Evolutionary conservation across 108 stramenopile species (phyloP).

Genomic region (Conticribra weissflogii): DNA sequence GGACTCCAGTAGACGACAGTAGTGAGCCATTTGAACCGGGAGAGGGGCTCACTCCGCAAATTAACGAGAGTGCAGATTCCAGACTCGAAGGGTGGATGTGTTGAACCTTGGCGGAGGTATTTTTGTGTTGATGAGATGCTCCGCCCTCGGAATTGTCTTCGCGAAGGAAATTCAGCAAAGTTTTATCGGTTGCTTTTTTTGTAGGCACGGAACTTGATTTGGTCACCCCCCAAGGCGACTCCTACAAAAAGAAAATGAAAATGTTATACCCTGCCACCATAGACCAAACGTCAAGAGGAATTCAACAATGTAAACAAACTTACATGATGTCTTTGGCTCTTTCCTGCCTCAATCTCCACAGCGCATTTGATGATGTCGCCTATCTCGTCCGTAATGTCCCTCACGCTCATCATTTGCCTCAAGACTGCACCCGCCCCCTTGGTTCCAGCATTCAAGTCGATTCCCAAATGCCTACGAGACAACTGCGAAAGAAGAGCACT

Average conservation of each 20-base stretch:
- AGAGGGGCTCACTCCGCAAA: conserved; percentile 80
- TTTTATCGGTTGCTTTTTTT: conserved; percentile 53
- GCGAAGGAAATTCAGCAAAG: conserved; percentile 52
- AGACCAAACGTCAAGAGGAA: too few relatives aligned
- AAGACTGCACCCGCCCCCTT: conserved; percentile 73
- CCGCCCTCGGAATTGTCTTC: conserved; percentile 8
- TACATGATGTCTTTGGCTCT: conserved; percentile 62
- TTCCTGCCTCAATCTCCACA: conserved; percentile 86
- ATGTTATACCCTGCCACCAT: not conserved
- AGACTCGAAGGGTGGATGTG: conserved; percentile 80
- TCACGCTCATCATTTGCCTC: conserved; percentile 82
- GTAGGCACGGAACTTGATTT: conserved; percentile 23
- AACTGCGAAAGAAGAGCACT: conserved; percentile 61
- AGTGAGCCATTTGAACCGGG: conserved; percentile 71
- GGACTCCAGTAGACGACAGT: conserved; percentile 37
- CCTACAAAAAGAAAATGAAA: conserved; percentile 22
- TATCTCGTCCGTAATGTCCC: conserved; percentile 69
- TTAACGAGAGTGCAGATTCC: conserved; percentile 72
- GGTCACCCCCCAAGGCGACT: conserved; percentile 55
- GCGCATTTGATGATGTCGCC: conserved; percentile 81
- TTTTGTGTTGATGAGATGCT: conserved; percentile 9
- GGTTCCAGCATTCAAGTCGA: conserved; percentile 63
- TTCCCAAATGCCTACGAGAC: conserved; percentile 50
- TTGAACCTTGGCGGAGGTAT: conserved; percentile 42
- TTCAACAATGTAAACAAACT: conserved; percentile 18